Percentiles rank a stretch among this genome's conserved stretches.
phyloP scores from a whole-genome alignment of 2,329 filamentous ascomycete genomes.

The Escovopsis weberi region DNA sequence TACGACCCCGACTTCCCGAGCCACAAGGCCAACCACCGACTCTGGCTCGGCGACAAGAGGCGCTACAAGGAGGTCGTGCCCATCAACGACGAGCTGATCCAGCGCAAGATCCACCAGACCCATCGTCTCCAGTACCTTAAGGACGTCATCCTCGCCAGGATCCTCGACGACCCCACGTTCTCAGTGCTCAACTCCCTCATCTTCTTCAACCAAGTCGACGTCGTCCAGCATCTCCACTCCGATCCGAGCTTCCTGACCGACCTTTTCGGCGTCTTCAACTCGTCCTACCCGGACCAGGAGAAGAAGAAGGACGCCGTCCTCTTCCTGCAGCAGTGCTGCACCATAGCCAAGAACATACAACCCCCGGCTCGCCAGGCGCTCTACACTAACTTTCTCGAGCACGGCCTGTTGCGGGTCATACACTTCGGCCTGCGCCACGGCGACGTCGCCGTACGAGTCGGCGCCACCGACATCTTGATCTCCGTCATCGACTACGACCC shows the following conservation, averaged over 20 bases:
- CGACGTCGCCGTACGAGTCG: conserved; percentile 75
- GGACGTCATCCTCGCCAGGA: conserved; percentile 92
- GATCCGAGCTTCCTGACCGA: conserved; percentile 69
- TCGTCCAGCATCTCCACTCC: conserved; percentile 83
- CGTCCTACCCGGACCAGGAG: conserved; percentile 46
- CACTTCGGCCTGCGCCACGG: conserved; percentile 78
- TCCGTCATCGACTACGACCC: conserved; percentile 93
- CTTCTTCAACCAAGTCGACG: conserved; percentile 98
- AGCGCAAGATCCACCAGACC: conserved; percentile 87
- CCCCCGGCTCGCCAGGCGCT: conserved; percentile 64
- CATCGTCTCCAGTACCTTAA: conserved; percentile 95
- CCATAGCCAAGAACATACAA: conserved; percentile 88
- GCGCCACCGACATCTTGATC: conserved; percentile 84
- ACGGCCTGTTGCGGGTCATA: conserved; percentile 80
- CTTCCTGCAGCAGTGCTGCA: conserved; percentile 92
- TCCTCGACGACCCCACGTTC: conserved; percentile 94
- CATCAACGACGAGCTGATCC: conserved; percentile 69
- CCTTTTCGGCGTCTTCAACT: conserved; percentile 72
- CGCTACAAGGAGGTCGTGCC: conserved; percentile 93
- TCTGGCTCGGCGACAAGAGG: conserved; percentile 77
- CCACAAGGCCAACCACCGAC: conserved; percentile 93
- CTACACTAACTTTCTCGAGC: conserved; percentile 78
- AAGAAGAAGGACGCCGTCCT: conserved; percentile 88
- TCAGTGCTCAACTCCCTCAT: conserved; percentile 95
- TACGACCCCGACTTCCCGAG: conserved; percentile 97